These are phyloP conservation scores for Silene vulgaris DNA, from an alignment of 179 eudicot genomes.

Conservation along the genomic window DNA sequence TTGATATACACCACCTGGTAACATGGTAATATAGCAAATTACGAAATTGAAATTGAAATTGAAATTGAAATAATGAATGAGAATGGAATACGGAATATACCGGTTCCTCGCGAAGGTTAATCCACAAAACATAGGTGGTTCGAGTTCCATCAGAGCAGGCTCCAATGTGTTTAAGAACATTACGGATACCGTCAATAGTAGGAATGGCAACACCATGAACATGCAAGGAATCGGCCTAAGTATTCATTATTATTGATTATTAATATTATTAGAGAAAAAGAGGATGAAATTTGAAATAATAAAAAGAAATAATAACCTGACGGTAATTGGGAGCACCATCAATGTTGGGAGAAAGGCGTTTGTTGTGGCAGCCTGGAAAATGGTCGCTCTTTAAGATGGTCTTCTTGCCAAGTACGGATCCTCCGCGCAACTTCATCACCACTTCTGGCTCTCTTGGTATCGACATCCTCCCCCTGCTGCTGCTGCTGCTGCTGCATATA, in stretches of 20 bases:
- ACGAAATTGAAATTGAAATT: not conserved
- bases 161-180: constrained; percentile 72
- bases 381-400: constrained; percentile 94
- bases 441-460: constrained; percentile 65
- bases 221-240: constrained; percentile 63
- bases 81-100: constrained; percentile 22
- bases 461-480: not conserved
- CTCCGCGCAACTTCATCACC: constrained; percentile 75
- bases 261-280: not conserved
- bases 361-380: constrained; percentile 96
- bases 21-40: not conserved
- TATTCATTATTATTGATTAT: not conserved
- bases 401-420: constrained; percentile 91
- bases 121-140: constrained; percentile 59
- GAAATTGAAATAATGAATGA: not conserved
- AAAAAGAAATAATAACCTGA: constrained; percentile 32
- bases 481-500: not conserved
- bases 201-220: constrained; percentile 99
- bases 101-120: constrained; percentile 95
- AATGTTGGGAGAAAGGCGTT: constrained; percentile 78
- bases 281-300: not conserved
- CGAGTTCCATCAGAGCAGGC: not conserved
- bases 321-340: constrained; percentile 97
- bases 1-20: constrained; percentile 87
- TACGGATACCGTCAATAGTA: constrained; percentile 69